Conservation (phyloP, 2,329 filamentous ascomycete genomes). For the Alternaria gansuensis region DNA sequence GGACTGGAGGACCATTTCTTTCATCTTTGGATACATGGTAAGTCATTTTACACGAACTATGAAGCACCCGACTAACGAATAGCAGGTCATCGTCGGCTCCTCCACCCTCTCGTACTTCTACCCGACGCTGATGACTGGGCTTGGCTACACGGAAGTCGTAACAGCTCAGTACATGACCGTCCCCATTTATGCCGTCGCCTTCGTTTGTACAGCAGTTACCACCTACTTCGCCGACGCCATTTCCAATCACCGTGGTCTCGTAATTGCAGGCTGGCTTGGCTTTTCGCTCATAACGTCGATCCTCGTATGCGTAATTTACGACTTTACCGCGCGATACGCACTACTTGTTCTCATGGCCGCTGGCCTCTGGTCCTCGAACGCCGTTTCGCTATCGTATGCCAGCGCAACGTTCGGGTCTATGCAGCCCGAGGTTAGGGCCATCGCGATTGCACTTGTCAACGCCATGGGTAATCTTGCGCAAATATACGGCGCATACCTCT, state of each 20-base stretch:
- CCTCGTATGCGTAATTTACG: constrained; percentile 57
- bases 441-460: constrained; percentile 64
- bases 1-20: constrained; percentile 60
- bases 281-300: constrained; percentile 53
- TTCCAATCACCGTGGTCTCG: constrained; percentile 58
- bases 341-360: constrained; percentile 66
- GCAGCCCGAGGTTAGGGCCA: constrained; percentile 60
- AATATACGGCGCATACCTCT: constrained; percentile 65
- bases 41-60: constrained; percentile 26
- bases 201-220: constrained; percentile 59
- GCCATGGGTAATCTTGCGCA: constrained; percentile 64
- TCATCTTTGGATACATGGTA: constrained; percentile 62
- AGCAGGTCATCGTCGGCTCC: constrained; percentile 57
- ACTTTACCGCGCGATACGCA: constrained; percentile 63
- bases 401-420: constrained; percentile 62
- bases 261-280: constrained; percentile 61
- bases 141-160: constrained; percentile 59
- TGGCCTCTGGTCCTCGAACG: constrained; percentile 64
- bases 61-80: constrained; percentile 12
- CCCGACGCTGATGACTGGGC: constrained; percentile 61
- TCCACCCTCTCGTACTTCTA: constrained; percentile 65
- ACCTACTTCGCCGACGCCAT: constrained; percentile 61
- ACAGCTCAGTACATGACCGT: constrained; percentile 63
- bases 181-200: constrained; percentile 64
- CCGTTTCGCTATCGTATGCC: constrained; percentile 61